A percentile compares a stretch with the other conserved stretches of the same genome.
Evolutionary conservation across 495 filamentous ascomycete species (phyloP).

Genomic region (Aspergillus mulundensis): DNA sequence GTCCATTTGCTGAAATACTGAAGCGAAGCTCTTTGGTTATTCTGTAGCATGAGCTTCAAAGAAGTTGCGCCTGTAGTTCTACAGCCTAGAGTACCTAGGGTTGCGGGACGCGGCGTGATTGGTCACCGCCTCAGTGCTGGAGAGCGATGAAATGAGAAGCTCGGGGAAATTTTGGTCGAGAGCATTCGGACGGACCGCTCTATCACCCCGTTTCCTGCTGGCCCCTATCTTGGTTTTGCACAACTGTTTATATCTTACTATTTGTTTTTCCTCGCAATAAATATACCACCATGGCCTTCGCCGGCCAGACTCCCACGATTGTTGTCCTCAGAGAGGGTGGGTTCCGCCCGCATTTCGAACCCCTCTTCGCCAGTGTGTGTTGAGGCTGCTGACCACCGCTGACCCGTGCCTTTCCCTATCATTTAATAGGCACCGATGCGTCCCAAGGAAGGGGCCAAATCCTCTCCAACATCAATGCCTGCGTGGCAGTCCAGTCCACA

Average conservation of each 20-base stretch:
- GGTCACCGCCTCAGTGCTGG: slow-evolving; percentile 37
- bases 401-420: slow-evolving; percentile 8
- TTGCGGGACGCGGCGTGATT: slow-evolving; percentile 28
- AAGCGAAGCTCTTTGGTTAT: no score
- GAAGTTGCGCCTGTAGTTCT: neutral
- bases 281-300: slow-evolving; percentile 74
- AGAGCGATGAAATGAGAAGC: slow-evolving; percentile 32
- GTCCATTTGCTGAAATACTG: no score
- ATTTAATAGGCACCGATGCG: slow-evolving; percentile 76
- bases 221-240: neutral
- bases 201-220: slow-evolving; percentile 19
- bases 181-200: slow-evolving; percentile 21
- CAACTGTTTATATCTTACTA: slow-evolving; percentile 11
- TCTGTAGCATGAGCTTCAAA: no score
- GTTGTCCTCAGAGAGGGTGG: slow-evolving; percentile 96
- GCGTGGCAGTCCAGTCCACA: slow-evolving; percentile 92
- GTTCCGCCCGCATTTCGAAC: slow-evolving; percentile 40
- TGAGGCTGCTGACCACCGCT: slow-evolving; percentile 8
- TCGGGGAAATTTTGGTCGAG: slow-evolving; percentile 47
- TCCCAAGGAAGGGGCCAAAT: slow-evolving; percentile 97
- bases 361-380: slow-evolving; percentile 22
- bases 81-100: slow-evolving; percentile 17
- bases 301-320: slow-evolving; percentile 96
- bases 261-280: slow-evolving; percentile 2
- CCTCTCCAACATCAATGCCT: slow-evolving; percentile 97